Conservation (phyloP, 768 basidiomycete genomes). For the Lyophyllum decastes region DNA sequence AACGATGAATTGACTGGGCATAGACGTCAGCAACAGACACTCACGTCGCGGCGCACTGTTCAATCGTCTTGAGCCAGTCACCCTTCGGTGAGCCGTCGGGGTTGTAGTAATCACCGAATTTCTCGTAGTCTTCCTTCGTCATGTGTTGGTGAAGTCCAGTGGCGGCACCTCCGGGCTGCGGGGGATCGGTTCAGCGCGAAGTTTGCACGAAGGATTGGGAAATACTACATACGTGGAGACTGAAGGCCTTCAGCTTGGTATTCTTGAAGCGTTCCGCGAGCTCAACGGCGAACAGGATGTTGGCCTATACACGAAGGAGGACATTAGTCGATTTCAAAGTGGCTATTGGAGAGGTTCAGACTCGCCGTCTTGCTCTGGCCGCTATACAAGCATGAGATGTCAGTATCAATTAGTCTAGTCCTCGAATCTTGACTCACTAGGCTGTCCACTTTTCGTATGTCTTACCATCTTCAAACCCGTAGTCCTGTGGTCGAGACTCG, state of each 20-base stretch:
- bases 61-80: conserved; percentile 2
- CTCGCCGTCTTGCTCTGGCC: conserved; percentile 17
- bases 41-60: conserved; percentile 5
- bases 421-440: conserved; percentile 3
- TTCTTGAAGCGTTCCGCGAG: conserved; percentile 10
- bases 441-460: conserved; percentile 12
- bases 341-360: not conserved
- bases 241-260: conserved; percentile 9
- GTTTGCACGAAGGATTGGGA: not conserved
- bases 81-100: conserved; percentile 8
- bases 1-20: not conserved
- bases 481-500: not conserved
- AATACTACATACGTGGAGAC: conserved; percentile 5
- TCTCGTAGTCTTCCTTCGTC: conserved; percentile 13
- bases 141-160: conserved; percentile 7
- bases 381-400: not conserved
- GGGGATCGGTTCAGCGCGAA: not conserved
- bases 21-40: not conserved
- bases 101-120: conserved; percentile 10
- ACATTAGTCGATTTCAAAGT: not conserved
- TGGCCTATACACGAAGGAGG: conserved; percentile 1
- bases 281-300: conserved; percentile 5
- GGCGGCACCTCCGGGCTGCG: conserved; percentile 9
- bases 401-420: not conserved
- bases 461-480: conserved; percentile 6